A percentile compares a stretch with the other conserved stretches of the same genome.
Conservation (phyloP, 1,284 basidiomycete genomes). For the Inonotus hispidus region DNA sequence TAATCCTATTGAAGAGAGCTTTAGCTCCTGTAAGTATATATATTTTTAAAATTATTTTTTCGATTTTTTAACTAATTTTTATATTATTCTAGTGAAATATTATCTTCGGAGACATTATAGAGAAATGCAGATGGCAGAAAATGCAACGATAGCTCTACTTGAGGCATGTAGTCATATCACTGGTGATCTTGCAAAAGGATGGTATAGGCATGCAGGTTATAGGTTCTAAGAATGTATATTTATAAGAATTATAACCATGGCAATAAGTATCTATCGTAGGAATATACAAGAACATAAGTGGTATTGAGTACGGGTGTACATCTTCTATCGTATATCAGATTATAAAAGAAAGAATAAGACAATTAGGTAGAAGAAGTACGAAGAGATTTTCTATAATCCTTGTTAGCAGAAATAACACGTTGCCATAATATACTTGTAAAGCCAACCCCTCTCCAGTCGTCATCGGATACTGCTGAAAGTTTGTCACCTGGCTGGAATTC, state of each 20-base stretch:
- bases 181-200: neutral
- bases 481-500: neutral
- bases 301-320: neutral
- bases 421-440: neutral
- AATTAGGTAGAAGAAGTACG: neutral
- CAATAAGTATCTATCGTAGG: too few relatives aligned
- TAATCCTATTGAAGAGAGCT: slow-evolving; percentile 20
- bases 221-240: neutral
- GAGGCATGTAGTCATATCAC: neutral
- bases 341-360: neutral
- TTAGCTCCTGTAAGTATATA: neutral
- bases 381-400: neutral
- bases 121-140: neutral
- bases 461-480: neutral
- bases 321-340: neutral
- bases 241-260: neutral
- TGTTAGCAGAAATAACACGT: neutral
- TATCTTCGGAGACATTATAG: neutral
- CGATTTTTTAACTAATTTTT: neutral
- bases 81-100: neutral
- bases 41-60: neutral
- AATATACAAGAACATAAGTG: neutral
- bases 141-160: neutral
- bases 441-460: neutral
- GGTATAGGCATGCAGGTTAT: neutral